phyloP scores from a whole-genome alignment of 305 asterid genomes.

The Caryopteris hybrid region DNA sequence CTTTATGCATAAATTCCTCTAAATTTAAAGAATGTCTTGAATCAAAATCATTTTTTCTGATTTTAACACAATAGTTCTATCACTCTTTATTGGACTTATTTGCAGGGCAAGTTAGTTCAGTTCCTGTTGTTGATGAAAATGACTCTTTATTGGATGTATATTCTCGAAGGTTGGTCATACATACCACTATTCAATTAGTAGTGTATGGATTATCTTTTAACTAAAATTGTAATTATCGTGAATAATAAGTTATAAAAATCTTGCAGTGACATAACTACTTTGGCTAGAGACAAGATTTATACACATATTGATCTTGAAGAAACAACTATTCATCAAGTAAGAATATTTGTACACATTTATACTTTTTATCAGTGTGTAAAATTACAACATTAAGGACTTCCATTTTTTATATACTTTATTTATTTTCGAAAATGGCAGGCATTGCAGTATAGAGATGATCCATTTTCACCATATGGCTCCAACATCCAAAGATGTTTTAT shows the following conservation, averaged over 20 bases:
- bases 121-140: constrained; percentile 89
- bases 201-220: neutral
- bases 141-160: constrained; percentile 86
- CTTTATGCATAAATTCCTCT: neutral
- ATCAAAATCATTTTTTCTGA: neutral
- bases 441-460: constrained; percentile 73
- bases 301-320: constrained; percentile 79
- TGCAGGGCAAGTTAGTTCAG: constrained; percentile 90
- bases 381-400: too few relatives aligned
- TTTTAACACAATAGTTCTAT: neutral
- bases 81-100: constrained; percentile 13
- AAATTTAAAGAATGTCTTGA: neutral
- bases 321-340: constrained; percentile 76
- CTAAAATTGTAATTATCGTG: constrained; percentile 1
- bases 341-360: neutral
- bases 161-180: constrained; percentile 66
- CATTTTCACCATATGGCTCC: constrained; percentile 42
- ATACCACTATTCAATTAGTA: neutral
- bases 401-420: neutral
- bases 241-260: constrained; percentile 1
- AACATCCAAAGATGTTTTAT: constrained; percentile 77
- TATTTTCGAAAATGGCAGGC: constrained; percentile 28
- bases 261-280: constrained; percentile 85
- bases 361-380: too few relatives aligned
- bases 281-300: constrained; percentile 87